Evolutionary conservation across 495 filamentous ascomycete species (phyloP), one percentile per base, ranked within the genome.

Genomic region (Tuber aestivum): DNA sequence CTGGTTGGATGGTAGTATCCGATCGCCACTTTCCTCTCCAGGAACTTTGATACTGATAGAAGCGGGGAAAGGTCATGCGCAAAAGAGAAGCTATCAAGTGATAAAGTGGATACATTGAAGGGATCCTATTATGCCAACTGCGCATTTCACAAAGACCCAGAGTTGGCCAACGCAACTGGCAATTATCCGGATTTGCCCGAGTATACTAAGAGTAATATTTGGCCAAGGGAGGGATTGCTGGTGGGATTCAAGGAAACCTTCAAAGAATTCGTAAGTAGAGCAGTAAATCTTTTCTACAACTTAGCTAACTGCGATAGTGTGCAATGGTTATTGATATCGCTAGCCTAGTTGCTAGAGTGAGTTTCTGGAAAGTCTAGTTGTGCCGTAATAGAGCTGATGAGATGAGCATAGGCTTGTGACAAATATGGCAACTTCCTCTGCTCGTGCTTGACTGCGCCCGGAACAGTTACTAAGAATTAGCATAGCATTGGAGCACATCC

Each of bases 71-170:
- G 90, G 90, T 97, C 94, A 44, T 91, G 90, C 82, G 95, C 94
- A 73, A 97, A 96, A 84, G 95, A 97, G 84, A 95, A 92, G n/a
- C 89, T 98, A 70, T 92, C 93, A 78, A 90, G 92, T 82, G 93
- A 94, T 76, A 90, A 91, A 75, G 93, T 94, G 78, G 95, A 99
- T 81, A 97, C 92, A 8, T 88, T 92, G 18, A 99, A 99, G 86
- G 95, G 95, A 73, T 97, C 93, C 27, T 99, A 92, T 87, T 99
- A 98, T 83, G 91, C 94, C 83, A 97, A 98, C 85, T 97, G 94
- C 84, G 92, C 92, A 72, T 97, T 97, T 87, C 95, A 95, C 83
- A 89, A 94, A 71, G 88, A 92, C 77, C 86, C 89, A 3, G 74
- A 80, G 3, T 86, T 93, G 8, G 86, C 89, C 18, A 88, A 88